These are phyloP conservation scores for Phytophthora colocasiae DNA, from an alignment of 352 stramenopile genomes.

Conservation along the genomic window DNA sequence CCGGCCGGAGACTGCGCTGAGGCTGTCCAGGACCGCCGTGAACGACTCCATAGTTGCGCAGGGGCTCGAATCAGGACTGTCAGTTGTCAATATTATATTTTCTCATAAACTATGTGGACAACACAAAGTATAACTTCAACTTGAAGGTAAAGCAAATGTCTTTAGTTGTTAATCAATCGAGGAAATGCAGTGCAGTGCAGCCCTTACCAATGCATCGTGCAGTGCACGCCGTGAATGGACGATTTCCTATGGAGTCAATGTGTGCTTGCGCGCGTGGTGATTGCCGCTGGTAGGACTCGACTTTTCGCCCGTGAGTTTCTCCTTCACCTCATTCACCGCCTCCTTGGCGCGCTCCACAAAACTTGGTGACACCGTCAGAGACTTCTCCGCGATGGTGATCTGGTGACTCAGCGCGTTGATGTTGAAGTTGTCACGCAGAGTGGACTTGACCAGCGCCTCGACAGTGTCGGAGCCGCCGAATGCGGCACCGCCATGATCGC, in stretches of 20 bases:
- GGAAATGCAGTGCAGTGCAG: no score
- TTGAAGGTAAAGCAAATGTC: background rate
- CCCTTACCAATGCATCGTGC: no score
- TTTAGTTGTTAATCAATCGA: no score
- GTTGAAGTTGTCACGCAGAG: conserved; percentile 31
- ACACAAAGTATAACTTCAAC: conserved; percentile 7
- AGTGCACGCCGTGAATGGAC: no score
- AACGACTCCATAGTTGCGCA: conserved; percentile 12
- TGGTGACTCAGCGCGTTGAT: conserved; percentile 27
- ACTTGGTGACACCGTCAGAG: conserved; percentile 13
- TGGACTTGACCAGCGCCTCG: conserved; percentile 28
- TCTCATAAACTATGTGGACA: conserved; percentile 4
- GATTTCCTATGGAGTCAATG: conserved; percentile 1
- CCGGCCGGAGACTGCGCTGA: background rate
- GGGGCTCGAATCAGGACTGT: conserved; percentile 17
- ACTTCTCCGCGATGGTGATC: conserved; percentile 29
- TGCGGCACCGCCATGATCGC: conserved; percentile 3
- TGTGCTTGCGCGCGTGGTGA: conserved; percentile 5
- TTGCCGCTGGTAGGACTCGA: conserved; percentile 10
- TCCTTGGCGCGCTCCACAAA: conserved; percentile 33
- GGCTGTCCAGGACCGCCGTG: background rate
- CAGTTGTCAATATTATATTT: background rate
- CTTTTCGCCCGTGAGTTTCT: conserved; percentile 30
- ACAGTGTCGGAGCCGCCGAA: conserved; percentile 26
- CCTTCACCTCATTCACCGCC: conserved; percentile 25